Evolutionary conservation across 2,329 filamentous ascomycete species (phyloP), one percentile per base, ranked within the genome.

Genomic region (Corinectria fuckeliana): DNA sequence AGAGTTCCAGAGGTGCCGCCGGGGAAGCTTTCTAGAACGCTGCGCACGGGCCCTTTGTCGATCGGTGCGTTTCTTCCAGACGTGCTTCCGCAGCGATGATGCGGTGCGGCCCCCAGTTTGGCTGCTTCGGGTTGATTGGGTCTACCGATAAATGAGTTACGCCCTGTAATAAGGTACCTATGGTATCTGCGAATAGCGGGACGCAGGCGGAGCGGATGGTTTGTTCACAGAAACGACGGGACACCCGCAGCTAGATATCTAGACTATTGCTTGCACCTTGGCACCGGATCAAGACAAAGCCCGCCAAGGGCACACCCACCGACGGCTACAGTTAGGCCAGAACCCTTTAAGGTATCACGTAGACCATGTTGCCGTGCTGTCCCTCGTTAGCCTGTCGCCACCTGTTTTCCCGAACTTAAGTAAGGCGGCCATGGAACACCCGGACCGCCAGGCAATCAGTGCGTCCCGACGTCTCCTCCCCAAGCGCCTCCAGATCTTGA

Each of bases 1-100:
- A 52, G 65, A 54, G 61, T 50, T 61, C 51, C 59, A 59, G 42
- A 52, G 63, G 58, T 65, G 64, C 64, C 61, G 57, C 53, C 55
- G 69, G 62, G 63, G 69, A 71, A 71, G 68, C 69, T 70, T 71
- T 71, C 69, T 71, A 71, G 69, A 71, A 71, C 48, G 61, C 50
- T 9, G 42, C 13, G 69, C 69, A 70, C 68, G 67, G 58, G n/a
- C 62, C 69, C 59, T 5, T 4, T 0, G 1, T 16, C 8, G 69
- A 50, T 47, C 58, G 36, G 42, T 25, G 69, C 69, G 50, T 45
- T 49, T 58, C 66, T 70, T 71, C 69, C 52, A 69, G 57, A 64
- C 60, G 61, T 62, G 60, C 52, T 71, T 69, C 69, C 64, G 60
- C 53, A 58, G 53, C 51, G 62, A 51, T 71, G 70, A 51, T 71